Evolutionary conservation across 2,329 filamentous ascomycete genomes (phyloP).

Genomic region (Alternaria sp.): DNA sequence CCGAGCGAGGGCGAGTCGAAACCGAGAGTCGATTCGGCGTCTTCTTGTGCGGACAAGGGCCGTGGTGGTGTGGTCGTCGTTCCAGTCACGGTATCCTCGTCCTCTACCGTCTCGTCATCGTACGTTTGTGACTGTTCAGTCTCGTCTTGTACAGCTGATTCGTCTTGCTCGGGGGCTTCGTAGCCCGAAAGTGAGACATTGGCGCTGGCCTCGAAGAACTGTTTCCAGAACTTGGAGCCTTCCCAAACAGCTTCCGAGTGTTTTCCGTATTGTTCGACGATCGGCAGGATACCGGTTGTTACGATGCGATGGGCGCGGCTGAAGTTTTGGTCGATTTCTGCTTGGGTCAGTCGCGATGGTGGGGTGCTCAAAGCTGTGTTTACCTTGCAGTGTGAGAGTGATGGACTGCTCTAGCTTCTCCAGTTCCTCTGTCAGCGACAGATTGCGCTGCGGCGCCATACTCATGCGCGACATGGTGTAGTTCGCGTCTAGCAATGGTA

Average conservation of each 20-base stretch:
- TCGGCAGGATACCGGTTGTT: slow-evolving; percentile 87
- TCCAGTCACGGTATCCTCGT: slow-evolving; percentile 39
- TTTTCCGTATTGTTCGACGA: slow-evolving; percentile 94
- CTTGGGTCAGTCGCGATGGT: slow-evolving; percentile 29
- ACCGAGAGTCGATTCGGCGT: slow-evolving; percentile 66
- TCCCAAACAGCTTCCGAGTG: slow-evolving; percentile 96
- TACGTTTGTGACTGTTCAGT: slow-evolving; percentile 46
- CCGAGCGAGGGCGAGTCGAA: slow-evolving; percentile 65
- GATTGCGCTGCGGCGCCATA: slow-evolving; percentile 58
- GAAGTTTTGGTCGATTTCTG: slow-evolving; percentile 99
- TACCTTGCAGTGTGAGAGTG: slow-evolving; percentile 88
- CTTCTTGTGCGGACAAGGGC: slow-evolving; percentile 43
- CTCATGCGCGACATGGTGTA: slow-evolving; percentile 59
- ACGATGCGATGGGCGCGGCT: slow-evolving; percentile 96
- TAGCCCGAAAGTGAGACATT: slow-evolving; percentile 97
- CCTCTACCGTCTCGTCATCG: slow-evolving; percentile 54
- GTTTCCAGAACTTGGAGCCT: slow-evolving; percentile 99
- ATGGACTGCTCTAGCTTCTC: slow-evolving; percentile 97
- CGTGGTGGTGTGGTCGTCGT: slow-evolving; percentile 54
- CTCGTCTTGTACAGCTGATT: slow-evolving; percentile 58
- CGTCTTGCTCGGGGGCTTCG: slow-evolving; percentile 73
- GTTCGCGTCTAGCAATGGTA: slow-evolving; percentile 1
- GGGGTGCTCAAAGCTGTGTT: slow-evolving; percentile 29
- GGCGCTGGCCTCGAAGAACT: slow-evolving; percentile 98
- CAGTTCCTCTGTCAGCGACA: slow-evolving; percentile 91